These are phyloP conservation scores for Alternaria sp. DNA, from an alignment of 2,329 filamentous ascomycete genomes.

Conservation along the genomic window DNA sequence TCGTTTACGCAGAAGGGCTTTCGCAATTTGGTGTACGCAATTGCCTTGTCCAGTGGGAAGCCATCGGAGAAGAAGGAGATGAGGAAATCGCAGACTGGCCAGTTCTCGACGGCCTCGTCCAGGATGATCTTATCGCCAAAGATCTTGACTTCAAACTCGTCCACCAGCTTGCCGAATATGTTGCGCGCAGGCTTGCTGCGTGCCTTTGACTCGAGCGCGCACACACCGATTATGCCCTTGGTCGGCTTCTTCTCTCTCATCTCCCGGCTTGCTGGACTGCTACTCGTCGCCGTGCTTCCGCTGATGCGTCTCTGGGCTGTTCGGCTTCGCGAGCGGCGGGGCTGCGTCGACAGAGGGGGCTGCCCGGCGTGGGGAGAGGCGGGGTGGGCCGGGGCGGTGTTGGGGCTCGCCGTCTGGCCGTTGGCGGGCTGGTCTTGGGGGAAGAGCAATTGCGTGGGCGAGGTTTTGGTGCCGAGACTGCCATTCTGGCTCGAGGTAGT, in stretches of 20 bases:
- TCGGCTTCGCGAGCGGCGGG: constrained; percentile 47
- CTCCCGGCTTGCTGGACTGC: constrained; percentile 73
- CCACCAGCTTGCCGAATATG: constrained; percentile 89
- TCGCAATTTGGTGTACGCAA: constrained; percentile 89
- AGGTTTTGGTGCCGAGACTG: constrained; percentile 46
- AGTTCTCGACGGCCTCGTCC: constrained; percentile 95
- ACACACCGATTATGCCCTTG: constrained; percentile 82
- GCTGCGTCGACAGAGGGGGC: constrained; percentile 20
- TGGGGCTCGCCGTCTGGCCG: constrained; percentile 16
- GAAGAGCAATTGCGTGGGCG: constrained; percentile 47
- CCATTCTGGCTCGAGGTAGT: constrained; percentile 55
- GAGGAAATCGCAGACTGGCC: constrained; percentile 94
- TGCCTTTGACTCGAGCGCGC: constrained; percentile 93
- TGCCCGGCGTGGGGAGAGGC: constrained; percentile 25
- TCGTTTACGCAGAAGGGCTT: constrained; percentile 99
- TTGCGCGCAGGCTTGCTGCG: constrained; percentile 96
- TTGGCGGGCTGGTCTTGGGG: constrained; percentile 35
- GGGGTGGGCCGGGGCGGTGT: constrained; percentile 17
- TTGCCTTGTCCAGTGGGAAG: constrained; percentile 95
- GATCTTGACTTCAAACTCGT: constrained; percentile 95
- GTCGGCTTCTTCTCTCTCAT: constrained; percentile 59
- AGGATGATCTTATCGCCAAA: constrained; percentile 99
- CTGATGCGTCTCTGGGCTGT: constrained; percentile 77
- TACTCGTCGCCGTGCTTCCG: constrained; percentile 81
- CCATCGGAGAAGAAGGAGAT: constrained; percentile 99